phyloP scores from a whole-genome alignment of 2,329 filamentous ascomycete species.

The Xylaria hypoxylon region DNA sequence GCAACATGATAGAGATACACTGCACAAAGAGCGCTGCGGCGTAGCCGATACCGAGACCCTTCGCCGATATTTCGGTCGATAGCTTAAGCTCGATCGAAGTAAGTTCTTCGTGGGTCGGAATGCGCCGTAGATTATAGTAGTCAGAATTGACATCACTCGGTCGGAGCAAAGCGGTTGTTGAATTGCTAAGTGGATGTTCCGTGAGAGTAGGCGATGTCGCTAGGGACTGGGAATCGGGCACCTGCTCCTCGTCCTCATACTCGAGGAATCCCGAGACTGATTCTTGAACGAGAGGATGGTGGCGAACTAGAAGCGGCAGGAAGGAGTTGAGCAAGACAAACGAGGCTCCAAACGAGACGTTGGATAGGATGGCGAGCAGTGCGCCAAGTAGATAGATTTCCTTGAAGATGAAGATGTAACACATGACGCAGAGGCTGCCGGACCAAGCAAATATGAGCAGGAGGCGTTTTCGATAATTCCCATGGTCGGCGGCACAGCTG shows the following conservation, averaged over 20 bases:
- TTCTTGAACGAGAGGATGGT: constrained; percentile 71
- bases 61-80: constrained; percentile 90
- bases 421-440: constrained; percentile 86
- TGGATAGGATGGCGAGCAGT: constrained; percentile 87
- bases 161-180: constrained; percentile 62
- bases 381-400: constrained; percentile 83
- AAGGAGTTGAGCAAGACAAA: constrained; percentile 98
- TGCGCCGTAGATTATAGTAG: constrained; percentile 52
- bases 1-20: constrained; percentile 80
- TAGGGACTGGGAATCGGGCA: constrained; percentile 52
- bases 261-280: constrained; percentile 46
- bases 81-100: constrained; percentile 78
- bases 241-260: constrained; percentile 50
- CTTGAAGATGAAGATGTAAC: constrained; percentile 83
- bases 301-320: constrained; percentile 86
- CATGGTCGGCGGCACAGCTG: constrained; percentile 95
- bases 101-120: constrained; percentile 60
- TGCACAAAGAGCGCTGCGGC: constrained; percentile 87
- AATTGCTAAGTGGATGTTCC: constrained; percentile 53
- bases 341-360: constrained; percentile 93
- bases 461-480: constrained; percentile 88
- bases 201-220: constrained; percentile 52
- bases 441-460: constrained; percentile 85
- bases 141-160: constrained; percentile 48
- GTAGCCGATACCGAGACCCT: constrained; percentile 94